phyloP scores from a whole-genome alignment of 108 stramenopile genomes.

The Cyclostephanos invisitatus region DNA sequence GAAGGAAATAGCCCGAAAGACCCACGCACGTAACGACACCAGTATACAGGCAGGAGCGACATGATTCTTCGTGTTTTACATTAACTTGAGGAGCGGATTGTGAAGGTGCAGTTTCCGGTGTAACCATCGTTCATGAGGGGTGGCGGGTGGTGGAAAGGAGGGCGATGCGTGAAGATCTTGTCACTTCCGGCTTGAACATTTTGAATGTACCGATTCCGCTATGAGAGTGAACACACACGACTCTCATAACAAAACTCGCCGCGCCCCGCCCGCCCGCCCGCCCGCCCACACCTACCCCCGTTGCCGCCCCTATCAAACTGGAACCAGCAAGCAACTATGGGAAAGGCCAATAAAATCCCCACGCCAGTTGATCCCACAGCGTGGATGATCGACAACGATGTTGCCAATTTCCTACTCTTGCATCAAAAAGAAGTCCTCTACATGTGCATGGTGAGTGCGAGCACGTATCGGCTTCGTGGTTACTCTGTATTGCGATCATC shows the following conservation, averaged over 20 bases:
- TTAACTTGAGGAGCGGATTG: background rate
- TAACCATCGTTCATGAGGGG: background rate
- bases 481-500: background rate
- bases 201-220: too few relatives aligned
- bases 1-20: slow-evolving; percentile 66
- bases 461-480: background rate
- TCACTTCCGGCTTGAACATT: too few relatives aligned
- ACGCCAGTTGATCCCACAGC: slow-evolving; percentile 60
- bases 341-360: background rate
- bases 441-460: slow-evolving; percentile 42
- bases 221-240: too few relatives aligned
- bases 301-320: too few relatives aligned
- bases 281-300: too few relatives aligned
- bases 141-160: too few relatives aligned
- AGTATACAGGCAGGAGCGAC: slow-evolving; percentile 64
- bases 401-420: slow-evolving; percentile 74
- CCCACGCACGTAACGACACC: slow-evolving; percentile 70
- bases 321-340: background rate
- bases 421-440: slow-evolving; percentile 70
- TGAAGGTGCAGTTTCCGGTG: background rate
- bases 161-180: too few relatives aligned
- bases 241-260: too few relatives aligned
- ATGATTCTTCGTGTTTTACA: slow-evolving; percentile 43
- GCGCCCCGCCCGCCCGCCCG: too few relatives aligned
- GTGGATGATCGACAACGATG: slow-evolving; percentile 78